Conservation (phyloP, 1,284 basidiomycete genomes). For the Tilletia horrida region DNA sequence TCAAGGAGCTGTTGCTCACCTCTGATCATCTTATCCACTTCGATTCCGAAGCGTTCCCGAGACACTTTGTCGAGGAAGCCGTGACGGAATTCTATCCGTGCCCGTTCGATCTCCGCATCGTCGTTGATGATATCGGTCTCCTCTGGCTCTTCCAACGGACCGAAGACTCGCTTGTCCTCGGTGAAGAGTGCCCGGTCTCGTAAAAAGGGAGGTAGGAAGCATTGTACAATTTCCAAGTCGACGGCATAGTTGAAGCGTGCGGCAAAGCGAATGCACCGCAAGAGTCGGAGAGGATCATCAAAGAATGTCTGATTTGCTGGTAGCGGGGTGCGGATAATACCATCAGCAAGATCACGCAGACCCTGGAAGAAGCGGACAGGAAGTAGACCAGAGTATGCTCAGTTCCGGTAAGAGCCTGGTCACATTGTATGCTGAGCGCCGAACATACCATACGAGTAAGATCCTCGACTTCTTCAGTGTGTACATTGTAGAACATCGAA, state of each 20-base stretch:
- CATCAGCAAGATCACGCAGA: conserved; percentile 72
- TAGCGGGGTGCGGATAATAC: conserved; percentile 83
- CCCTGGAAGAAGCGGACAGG: conserved; percentile 61
- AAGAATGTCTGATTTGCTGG: conserved; percentile 81
- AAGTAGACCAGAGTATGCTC: background rate
- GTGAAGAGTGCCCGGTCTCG: conserved; percentile 29
- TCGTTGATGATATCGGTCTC: background rate
- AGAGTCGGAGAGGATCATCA: conserved; percentile 88
- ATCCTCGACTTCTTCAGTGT: conserved; percentile 84
- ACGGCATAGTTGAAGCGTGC: conserved; percentile 81
- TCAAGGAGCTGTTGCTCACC: too few relatives aligned
- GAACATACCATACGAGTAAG: conserved; percentile 65
- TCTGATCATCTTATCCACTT: conserved; percentile 55
- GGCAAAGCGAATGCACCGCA: conserved; percentile 87
- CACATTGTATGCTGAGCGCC: background rate
- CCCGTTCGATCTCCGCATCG: conserved; percentile 62
- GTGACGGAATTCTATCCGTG: conserved; percentile 62
- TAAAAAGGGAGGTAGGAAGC: conserved; percentile 23
- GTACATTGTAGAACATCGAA: conserved; percentile 92
- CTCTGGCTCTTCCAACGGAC: background rate
- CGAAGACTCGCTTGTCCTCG: conserved; percentile 21
- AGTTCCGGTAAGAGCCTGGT: background rate
- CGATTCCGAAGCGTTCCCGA: conserved; percentile 53
- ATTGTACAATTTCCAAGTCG: conserved; percentile 64
- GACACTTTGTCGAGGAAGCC: conserved; percentile 49